Percentiles rank a stretch among this genome's conserved stretches.
These are phyloP conservation scores for Rhodocollybia butyracea DNA, from an alignment of 768 basidiomycete species.

Conservation along the genomic window DNA sequence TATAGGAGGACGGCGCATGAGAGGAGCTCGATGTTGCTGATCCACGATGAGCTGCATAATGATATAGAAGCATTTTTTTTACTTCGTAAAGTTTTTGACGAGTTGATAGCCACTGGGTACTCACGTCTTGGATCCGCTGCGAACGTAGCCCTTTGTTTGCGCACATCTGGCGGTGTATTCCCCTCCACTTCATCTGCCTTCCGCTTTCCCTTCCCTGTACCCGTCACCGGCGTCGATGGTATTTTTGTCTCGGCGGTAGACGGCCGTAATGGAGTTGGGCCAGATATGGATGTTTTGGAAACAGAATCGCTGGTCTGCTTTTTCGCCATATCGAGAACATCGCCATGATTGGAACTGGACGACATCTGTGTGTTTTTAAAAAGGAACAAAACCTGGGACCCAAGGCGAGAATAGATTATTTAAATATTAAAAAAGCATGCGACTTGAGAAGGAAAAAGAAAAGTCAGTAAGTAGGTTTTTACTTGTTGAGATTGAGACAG, in stretches of 20 bases:
- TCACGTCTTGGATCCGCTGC: slow-evolving; percentile 61
- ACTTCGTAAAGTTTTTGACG: too few relatives aligned
- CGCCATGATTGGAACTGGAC: neutral
- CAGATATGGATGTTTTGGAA: neutral
- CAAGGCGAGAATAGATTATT: neutral
- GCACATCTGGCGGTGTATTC: slow-evolving; percentile 60
- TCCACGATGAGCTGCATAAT: slow-evolving; percentile 45
- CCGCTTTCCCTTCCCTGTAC: slow-evolving; percentile 51
- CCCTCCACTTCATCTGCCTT: slow-evolving; percentile 72
- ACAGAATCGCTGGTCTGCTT: neutral
- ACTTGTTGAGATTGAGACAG: neutral
- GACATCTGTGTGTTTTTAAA: neutral
- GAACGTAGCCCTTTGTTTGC: slow-evolving; percentile 53
- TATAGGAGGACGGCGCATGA: slow-evolving; percentile 69
- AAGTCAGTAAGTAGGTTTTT: neutral
- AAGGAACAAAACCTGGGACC: neutral
- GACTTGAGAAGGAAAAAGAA: neutral
- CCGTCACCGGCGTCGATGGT: slow-evolving; percentile 27
- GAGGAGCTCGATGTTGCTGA: slow-evolving; percentile 46
- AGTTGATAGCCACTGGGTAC: slow-evolving; percentile 24
- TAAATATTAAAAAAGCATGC: slow-evolving; percentile 4
- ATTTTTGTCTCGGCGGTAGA: slow-evolving; percentile 18
- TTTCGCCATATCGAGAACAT: neutral
- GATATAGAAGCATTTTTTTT: neutral
- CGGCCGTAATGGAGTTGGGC: neutral